These are phyloP conservation scores for Triadica sebifera DNA, from an alignment of 345 rosid species.

Conservation along the genomic window DNA sequence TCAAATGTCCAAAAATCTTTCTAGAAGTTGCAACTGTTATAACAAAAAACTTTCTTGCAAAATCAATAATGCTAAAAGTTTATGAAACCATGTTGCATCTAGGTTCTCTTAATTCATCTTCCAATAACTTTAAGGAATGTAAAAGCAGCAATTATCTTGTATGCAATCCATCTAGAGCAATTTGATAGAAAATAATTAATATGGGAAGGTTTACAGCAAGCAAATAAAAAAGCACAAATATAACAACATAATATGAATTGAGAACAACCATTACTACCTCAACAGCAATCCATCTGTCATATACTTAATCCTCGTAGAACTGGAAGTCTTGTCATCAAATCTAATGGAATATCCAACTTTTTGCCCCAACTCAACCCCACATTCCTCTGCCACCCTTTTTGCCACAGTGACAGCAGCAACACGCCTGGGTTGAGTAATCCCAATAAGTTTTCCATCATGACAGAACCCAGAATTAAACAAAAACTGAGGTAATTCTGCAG, in stretches of 20 bases:
- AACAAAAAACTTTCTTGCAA: no score
- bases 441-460: conserved; percentile 63
- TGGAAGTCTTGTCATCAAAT: conserved; percentile 72
- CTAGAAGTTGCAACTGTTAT: no score
- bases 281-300: conserved; percentile 88
- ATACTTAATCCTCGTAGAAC: conserved; percentile 72
- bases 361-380: conserved; percentile 69
- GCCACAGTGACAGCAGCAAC: conserved; percentile 93
- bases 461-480: conserved; percentile 71
- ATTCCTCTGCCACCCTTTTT: conserved; percentile 85
- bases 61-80: no score
- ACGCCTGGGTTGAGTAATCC: conserved; percentile 88
- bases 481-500: conserved; percentile 81
- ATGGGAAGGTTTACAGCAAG: background rate
- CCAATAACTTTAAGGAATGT: no score
- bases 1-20: no score
- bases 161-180: no score
- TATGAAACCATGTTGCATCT: no score
- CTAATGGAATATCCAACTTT: conserved; percentile 83
- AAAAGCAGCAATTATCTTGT: no score
- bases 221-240: background rate
- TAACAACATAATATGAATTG: background rate
- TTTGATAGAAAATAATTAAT: no score
- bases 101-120: no score
- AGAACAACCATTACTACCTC: conserved; percentile 38